Percentiles rank a stretch among this genome's conserved stretches.
Conservation (phyloP, 2,329 filamentous ascomycete genomes). For the Fusarium fujikuroi region DNA sequence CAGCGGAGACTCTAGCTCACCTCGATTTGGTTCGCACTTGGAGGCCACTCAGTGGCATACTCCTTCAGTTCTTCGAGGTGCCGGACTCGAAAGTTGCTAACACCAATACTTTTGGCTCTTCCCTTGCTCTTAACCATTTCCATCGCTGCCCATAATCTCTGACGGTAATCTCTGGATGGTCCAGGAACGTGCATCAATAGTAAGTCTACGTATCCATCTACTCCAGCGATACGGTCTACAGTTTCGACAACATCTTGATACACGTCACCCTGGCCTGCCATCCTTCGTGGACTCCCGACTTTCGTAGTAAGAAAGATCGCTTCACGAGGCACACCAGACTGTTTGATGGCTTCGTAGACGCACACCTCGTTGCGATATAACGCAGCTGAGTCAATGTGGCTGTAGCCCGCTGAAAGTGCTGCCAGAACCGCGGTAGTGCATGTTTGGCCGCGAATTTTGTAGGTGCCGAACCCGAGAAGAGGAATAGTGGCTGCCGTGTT, state of each 20-base stretch:
- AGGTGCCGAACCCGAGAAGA: slow-evolving; percentile 77
- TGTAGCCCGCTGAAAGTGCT: slow-evolving; percentile 68
- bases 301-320: slow-evolving; percentile 79
- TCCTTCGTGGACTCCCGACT: slow-evolving; percentile 62
- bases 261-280: slow-evolving; percentile 57
- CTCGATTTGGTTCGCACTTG: slow-evolving; percentile 80
- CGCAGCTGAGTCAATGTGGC: slow-evolving; percentile 72
- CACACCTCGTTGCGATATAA: slow-evolving; percentile 74
- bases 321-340: slow-evolving; percentile 64
- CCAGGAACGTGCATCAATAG: slow-evolving; percentile 76
- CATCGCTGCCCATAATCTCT: slow-evolving; percentile 73
- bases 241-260: slow-evolving; percentile 70
- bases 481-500: slow-evolving; percentile 60
- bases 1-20: slow-evolving; percentile 53
- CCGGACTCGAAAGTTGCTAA: slow-evolving; percentile 76
- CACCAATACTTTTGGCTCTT: slow-evolving; percentile 72
- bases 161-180: slow-evolving; percentile 63
- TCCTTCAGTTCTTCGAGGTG: slow-evolving; percentile 75
- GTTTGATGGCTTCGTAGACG: slow-evolving; percentile 71
- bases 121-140: slow-evolving; percentile 70
- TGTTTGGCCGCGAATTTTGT: slow-evolving; percentile 64
- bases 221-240: slow-evolving; percentile 67
- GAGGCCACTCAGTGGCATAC: slow-evolving; percentile 74
- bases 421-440: slow-evolving; percentile 68
- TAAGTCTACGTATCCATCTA: slow-evolving; percentile 74